These are phyloP conservation scores for Penicillium mononematosum DNA, from an alignment of 495 filamentous ascomycete genomes.

Conservation along the genomic window DNA sequence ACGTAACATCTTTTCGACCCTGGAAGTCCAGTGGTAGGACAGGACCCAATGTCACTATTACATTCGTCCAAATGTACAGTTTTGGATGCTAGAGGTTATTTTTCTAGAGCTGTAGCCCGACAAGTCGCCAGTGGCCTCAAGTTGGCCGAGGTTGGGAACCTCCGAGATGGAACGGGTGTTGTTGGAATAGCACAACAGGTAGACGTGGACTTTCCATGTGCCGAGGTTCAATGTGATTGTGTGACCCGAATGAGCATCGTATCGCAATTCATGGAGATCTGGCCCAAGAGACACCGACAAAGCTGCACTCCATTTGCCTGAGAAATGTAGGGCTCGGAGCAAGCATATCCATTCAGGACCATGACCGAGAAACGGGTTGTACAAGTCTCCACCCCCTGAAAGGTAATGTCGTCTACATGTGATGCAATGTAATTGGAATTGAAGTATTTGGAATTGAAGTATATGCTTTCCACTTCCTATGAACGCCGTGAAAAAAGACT, in stretches of 20 bases:
- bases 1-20: background rate
- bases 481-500: background rate
- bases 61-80: background rate
- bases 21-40: slow-evolving; percentile 2
- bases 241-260: slow-evolving; percentile 1
- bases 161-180: background rate
- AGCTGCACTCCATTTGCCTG: background rate
- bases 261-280: slow-evolving; percentile 1
- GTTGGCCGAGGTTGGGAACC: background rate
- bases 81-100: background rate
- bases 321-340: background rate
- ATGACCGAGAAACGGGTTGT: background rate
- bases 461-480: background rate
- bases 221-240: slow-evolving; percentile 9
- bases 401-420: slow-evolving; percentile 1
- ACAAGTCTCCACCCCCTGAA: background rate
- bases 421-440: background rate
- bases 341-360: background rate
- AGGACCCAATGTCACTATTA: slow-evolving; percentile 5
- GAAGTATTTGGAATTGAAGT: background rate
- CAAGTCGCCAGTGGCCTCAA: background rate
- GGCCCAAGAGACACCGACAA: background rate
- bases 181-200: background rate
- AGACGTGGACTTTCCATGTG: background rate
- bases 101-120: background rate